Evolutionary conservation across 345 rosid species (phyloP).

Genomic region (Arabidopsis arenosa): DNA sequence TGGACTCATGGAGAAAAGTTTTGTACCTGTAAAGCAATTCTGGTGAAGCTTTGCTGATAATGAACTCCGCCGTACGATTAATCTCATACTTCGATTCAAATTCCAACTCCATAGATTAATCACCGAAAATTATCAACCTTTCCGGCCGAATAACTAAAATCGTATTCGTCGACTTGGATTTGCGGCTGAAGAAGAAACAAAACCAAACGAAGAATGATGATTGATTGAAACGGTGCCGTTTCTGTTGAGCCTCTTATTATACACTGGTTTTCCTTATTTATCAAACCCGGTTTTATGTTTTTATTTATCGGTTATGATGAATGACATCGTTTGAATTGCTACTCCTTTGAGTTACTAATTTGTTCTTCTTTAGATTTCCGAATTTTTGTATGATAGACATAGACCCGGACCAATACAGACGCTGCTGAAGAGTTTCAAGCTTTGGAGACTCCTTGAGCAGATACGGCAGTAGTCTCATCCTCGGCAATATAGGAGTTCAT

Average conservation of each 20-base stretch:
- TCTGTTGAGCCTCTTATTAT: no score
- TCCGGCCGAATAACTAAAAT: neutral
- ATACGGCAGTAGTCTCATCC: neutral
- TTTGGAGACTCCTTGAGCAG: neutral
- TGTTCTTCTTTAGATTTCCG: no score
- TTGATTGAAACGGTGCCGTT: neutral
- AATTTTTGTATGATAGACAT: no score
- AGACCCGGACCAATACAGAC: no score
- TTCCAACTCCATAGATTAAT: constrained; percentile 48
- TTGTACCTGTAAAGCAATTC: constrained; percentile 81
- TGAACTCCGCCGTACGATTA: constrained; percentile 65
- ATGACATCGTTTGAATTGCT: no score
- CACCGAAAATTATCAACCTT: neutral
- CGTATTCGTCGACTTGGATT: neutral
- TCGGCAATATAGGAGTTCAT: neutral
- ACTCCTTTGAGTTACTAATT: no score
- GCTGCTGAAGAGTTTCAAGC: neutral
- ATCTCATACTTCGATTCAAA: constrained; percentile 64
- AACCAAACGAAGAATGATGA: neutral
- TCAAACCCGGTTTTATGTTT: no score
- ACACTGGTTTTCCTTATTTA: no score
- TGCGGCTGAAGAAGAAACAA: constrained; percentile 34
- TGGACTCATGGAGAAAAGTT: neutral
- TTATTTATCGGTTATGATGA: no score
- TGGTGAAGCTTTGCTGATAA: constrained; percentile 59